A percentile compares a stretch with the other conserved stretches of the same genome.
Conservation (phyloP, 176 grass and related monocot genomes). For the Oryza meyeriana region DNA sequence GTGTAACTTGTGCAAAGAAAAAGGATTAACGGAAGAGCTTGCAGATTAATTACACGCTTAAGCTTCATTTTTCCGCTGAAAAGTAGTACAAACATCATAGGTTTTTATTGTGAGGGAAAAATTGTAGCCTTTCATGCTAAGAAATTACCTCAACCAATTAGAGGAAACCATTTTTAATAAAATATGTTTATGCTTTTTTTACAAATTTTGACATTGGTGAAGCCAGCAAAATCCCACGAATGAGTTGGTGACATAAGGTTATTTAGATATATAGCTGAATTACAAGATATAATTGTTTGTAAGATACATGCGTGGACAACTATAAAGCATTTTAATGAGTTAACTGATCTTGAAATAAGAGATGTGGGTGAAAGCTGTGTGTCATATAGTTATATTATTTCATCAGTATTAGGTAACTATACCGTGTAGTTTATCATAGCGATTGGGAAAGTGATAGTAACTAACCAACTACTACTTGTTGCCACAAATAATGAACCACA, state of each 20-base stretch:
- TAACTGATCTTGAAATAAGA: background rate
- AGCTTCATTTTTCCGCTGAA: too few relatives aligned
- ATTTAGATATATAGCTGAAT: too few relatives aligned
- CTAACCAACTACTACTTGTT: background rate
- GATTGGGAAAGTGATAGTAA: conserved; percentile 12
- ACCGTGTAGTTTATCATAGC: background rate
- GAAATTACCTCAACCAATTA: too few relatives aligned
- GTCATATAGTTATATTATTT: background rate
- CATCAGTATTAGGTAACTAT: background rate
- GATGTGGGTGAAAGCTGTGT: background rate
- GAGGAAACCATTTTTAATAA: background rate
- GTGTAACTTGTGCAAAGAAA: background rate
- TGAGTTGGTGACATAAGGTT: too few relatives aligned
- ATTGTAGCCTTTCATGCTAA: too few relatives aligned
- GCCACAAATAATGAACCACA: background rate
- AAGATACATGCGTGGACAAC: too few relatives aligned
- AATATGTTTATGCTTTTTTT: background rate
- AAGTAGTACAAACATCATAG: too few relatives aligned
- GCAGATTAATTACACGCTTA: background rate
- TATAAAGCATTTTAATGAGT: background rate
- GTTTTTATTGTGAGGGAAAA: too few relatives aligned
- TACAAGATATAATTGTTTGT: too few relatives aligned
- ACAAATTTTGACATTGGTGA: too few relatives aligned
- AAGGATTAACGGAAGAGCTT: background rate
- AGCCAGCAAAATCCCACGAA: too few relatives aligned